Base-by-base conservation (phyloP, 331 rosid genomes). In the Arachis monticola region DNA sequence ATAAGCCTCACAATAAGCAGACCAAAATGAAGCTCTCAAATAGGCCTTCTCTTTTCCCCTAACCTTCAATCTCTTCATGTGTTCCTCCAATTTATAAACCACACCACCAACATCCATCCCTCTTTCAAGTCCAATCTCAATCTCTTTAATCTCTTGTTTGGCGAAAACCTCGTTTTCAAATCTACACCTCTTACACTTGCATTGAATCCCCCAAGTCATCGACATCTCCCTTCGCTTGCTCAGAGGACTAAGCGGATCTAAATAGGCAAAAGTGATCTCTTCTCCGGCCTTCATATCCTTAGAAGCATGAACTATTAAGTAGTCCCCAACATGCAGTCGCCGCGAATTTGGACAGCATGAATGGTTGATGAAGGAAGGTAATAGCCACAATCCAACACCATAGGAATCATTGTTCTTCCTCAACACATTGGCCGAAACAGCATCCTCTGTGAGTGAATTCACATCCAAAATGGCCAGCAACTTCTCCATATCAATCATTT, bases 361-460 rank as follows among this genome's bases (percentile, higher is more conserved):
- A 80, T 94, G 99, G 80, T 95, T 92, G 64, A 95, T 77, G 76
- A 92, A 92, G 4, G 96, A 65, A 58, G 99, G 87, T 8, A 92
- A 82, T 51, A 95, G 3, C 99, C 99, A 95, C 10, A 92, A 5
- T 27, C 99, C 99, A 40, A 94, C 88, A 69, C 97, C 96, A 71
- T 92, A 81, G 41, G 79, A 90, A 46, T 85, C 92, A 31, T 84
- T 82, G 70, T 89, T 86, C 73, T 80, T 90, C 65, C 97, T 97
- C 72, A 90, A 69, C 55, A 88, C 89, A 82, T 83, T 88, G 9
- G 97, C 81, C 2, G 89, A 90, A 71, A 81, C 81, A 1, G 93
- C 84, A 80, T 79, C 87, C 70, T 92, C 96, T 55, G 90, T 91
- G 5, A 92, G 87, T 8, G 99, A 88, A 80, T 94, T 92, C 22